Conservation (phyloP, 768 basidiomycete species). For the Arthromyces matolae region DNA sequence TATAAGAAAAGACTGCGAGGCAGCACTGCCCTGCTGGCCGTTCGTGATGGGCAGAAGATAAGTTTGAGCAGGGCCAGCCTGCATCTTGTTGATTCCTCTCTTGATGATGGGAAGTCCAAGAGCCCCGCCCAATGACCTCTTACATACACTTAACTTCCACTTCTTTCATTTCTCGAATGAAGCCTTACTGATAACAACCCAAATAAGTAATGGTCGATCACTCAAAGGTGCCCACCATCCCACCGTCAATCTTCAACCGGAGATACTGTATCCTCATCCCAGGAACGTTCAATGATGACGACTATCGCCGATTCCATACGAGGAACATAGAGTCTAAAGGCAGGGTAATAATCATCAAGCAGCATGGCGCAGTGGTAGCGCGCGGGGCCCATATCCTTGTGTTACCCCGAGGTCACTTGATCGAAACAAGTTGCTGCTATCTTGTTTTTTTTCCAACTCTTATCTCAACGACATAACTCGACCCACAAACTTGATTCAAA, state of each 20-base stretch:
- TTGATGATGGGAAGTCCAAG: slow-evolving; percentile 19
- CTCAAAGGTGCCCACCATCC: too few species aligned
- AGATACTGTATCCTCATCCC: neutral
- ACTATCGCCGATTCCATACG: too few species aligned
- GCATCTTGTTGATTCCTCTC: slow-evolving; percentile 6
- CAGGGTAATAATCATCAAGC: too few species aligned
- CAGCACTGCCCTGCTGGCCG: neutral
- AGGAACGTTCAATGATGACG: neutral
- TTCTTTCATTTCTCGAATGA: too few species aligned
- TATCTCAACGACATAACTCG: too few species aligned
- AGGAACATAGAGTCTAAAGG: too few species aligned
- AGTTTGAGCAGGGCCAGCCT: slow-evolving; percentile 1
- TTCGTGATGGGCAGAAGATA: slow-evolving; percentile 11
- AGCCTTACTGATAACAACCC: neutral
- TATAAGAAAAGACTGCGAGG: neutral
- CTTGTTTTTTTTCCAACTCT: neutral
- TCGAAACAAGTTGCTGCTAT: slow-evolving; percentile 22
- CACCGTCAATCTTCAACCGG: too few species aligned
- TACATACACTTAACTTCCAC: slow-evolving; percentile 14
- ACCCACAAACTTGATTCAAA: too few species aligned
- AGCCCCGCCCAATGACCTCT: slow-evolving; percentile 7
- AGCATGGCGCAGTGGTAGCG: slow-evolving; percentile 26
- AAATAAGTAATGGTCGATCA: neutral
- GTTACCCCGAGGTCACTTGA: slow-evolving; percentile 20
- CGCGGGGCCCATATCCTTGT: slow-evolving; percentile 23